Conservation (phyloP, 106 monocot genomes). For the Dendrobium catenatum region DNA sequence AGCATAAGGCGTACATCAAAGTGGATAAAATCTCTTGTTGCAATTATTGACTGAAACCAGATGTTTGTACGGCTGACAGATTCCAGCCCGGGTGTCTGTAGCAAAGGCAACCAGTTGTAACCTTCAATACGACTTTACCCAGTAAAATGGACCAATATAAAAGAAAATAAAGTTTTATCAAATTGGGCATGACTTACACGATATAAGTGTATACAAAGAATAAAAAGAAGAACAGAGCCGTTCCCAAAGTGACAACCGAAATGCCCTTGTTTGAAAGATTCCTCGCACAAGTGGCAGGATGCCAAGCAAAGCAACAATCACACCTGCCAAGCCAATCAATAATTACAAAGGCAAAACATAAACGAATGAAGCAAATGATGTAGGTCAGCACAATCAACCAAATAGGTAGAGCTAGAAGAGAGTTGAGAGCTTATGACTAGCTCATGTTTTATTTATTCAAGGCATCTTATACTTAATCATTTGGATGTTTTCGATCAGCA, state of each 20-base stretch:
- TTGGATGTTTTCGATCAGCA: no score
- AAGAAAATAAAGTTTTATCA: neutral
- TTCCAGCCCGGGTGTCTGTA: constrained; percentile 80
- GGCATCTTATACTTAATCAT: no score
- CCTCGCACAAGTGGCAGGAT: constrained; percentile 51
- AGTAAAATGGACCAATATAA: neutral
- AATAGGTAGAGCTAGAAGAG: no score
- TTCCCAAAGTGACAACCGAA: constrained; percentile 67
- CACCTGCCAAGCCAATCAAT: constrained; percentile 31
- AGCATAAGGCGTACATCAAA: constrained; percentile 69
- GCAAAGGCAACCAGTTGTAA: constrained; percentile 1
- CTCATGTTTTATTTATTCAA: no score
- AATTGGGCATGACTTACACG: constrained; percentile 27
- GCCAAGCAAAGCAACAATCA: constrained; percentile 41
- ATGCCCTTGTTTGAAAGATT: constrained; percentile 50
- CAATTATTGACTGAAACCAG: constrained; percentile 65
- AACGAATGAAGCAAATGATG: neutral
- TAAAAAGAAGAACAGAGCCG: constrained; percentile 53
- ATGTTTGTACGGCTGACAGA: constrained; percentile 37
- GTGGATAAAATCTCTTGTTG: constrained; percentile 71
- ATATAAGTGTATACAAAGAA: constrained; percentile 53
- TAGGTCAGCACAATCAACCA: no score
- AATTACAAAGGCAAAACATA: neutral
- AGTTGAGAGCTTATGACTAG: no score
- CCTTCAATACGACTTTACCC: neutral